Conservation (phyloP, 805 yeast species). For the Cyberlindnera americana region DNA sequence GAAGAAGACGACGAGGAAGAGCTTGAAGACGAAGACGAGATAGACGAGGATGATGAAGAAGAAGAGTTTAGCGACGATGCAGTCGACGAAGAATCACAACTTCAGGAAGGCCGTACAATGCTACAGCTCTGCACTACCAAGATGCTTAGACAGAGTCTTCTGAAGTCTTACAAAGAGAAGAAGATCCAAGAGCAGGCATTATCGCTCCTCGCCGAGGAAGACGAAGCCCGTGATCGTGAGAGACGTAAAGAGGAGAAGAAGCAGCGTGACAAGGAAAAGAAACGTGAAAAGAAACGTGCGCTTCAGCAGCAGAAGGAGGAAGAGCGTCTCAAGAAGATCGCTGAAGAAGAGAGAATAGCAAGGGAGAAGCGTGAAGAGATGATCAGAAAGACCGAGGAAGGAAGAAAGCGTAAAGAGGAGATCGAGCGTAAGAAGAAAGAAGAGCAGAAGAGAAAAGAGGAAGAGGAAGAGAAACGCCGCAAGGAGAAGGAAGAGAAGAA, state of each 20-base stretch:
- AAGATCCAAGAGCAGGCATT: constrained; percentile 72
- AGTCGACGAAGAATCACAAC: constrained; percentile 57
- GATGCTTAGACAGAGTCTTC: constrained; percentile 67
- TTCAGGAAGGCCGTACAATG: constrained; percentile 76
- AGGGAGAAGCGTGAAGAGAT: constrained; percentile 34
- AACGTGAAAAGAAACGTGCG: constrained; percentile 62
- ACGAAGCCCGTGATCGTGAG: constrained; percentile 62
- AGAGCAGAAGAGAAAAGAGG: constrained; percentile 34
- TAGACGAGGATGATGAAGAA: constrained; percentile 38
- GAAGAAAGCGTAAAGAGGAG: constrained; percentile 37
- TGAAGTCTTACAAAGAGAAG: constrained; percentile 74
- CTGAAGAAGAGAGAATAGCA: constrained; percentile 37
- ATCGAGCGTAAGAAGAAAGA: constrained; percentile 39
- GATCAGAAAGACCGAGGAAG: constrained; percentile 41
- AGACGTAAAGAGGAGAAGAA: constrained; percentile 66
- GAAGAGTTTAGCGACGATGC: constrained; percentile 36
- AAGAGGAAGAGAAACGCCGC: constrained; percentile 35
- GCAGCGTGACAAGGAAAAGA: constrained; percentile 53
- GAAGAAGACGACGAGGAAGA: constrained; percentile 24
- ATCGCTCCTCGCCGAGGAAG: constrained; percentile 62
- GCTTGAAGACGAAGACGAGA: constrained; percentile 28
- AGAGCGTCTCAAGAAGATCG: constrained; percentile 43
- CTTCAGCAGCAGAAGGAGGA: constrained; percentile 56
- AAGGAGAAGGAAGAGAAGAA: constrained; percentile 27
- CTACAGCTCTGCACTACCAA: constrained; percentile 78